Base-by-base conservation (phyloP, 2,329 filamentous ascomycete genomes). In the Seiridium unicorne region DNA sequence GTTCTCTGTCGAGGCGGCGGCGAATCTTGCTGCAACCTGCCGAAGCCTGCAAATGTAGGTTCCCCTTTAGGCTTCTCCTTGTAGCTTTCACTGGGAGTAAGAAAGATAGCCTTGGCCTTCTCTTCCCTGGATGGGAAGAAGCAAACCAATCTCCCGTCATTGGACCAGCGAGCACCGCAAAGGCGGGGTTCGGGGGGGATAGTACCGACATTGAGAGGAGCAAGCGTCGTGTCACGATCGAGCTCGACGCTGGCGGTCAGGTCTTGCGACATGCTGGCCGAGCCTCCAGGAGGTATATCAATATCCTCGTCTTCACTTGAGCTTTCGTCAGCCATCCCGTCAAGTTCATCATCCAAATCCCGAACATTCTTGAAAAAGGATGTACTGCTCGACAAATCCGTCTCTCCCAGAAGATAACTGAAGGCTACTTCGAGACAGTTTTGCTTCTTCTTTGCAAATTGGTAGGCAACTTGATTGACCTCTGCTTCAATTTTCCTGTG, bases 281-380 rank as follows among this genome's bases (percentile, higher is more conserved):
- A 84, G 18, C 80, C 81, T 3, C 81, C 81, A 2, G 80, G 71
- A 0, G 80, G 79, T 9, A 84, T 82, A 32, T 82, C 79, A 51
- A 79, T 79, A 31, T 93, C 91, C 64, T 93, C 91, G 62, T 92
- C 89, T 63, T 92, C 89, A 67, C 91, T 96, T 3, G 92, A 97
- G 65, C 91, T 94, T 64, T 95, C 92, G 60, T 91, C 90, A 36
- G 79, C 82, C 42, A 87, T 73, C 3, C 77, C 84, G 61, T 82
- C 84, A 5, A 84, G 69, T 51, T 81, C 80, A 67, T 86, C 81
- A 58, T 85, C 85, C 6, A 87, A 73, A 64, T 90, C 88, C 64
- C 87, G 82, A 9, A 89, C 84, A 63, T 85, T 85, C 63, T 86
- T 85, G 68, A 89, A 87, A 62, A 85, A 83, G 0, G 81, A 83